Evolutionary conservation across 306 rosid species (phyloP), one percentile per base, ranked within the genome.

Genomic region (Abrus precatorius): DNA sequence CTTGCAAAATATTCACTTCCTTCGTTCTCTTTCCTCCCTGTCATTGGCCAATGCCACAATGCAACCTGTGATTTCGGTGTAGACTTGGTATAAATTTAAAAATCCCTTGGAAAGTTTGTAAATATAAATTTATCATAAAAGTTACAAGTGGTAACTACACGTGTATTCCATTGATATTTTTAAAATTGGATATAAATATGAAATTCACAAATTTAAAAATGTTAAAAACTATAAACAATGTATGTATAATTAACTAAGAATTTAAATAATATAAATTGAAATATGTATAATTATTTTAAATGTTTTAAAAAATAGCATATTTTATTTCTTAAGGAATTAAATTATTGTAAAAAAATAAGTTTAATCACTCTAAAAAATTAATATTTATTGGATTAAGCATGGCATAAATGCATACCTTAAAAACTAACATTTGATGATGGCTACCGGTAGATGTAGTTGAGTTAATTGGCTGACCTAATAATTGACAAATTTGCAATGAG

Each of bases 1-100:
- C 33, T 69, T 82, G 83, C 79, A 55, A 20, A 20, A 20, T 20
- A 20, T 20, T 14, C 41, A 1, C 5, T 45, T 53, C 43, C 29
- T 60, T 34, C 47, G 38, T 54, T 43, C 7, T 38, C 38, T 48
- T n/a, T 7, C 7, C 20, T 20, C 1, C 4, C 0, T 43, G 70
- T 14, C 60, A 30, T 43, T 59, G 60, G 20, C n/a, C 30, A 33
- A 60, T 72, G 67, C 69, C 41, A 62, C 38, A 49, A 36, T 29
- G 72, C 45, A 11, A 41, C 48, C 7, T 5, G 27, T 9, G 27
- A 27, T 60, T 49, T 60, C 27, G 28, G 41, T 61, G 72, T 11
- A 7, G 36, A 48, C 48, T 20, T 20, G 20, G 20, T 20, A 48
- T 62, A 62, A 34, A 76, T 48, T 7, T 8, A 20, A 20, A 20